Evolutionary conservation across 805 yeast genomes (phyloP).

Genomic region (Saturnispora zaruensis): DNA sequence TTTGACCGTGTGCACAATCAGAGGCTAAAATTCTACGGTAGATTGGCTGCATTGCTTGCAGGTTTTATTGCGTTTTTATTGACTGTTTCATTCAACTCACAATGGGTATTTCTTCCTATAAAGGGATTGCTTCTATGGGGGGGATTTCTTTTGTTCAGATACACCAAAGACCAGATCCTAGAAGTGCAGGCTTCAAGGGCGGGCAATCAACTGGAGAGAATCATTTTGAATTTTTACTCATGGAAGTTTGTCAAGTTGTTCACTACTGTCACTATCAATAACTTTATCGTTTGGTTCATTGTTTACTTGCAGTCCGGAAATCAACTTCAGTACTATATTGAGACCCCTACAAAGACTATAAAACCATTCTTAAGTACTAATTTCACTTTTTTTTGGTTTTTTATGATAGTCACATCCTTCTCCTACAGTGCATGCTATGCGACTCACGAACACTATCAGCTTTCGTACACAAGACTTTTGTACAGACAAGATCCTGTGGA

Average conservation of each 20-base stretch:
- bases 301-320: conserved; percentile 18
- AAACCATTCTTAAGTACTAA: conserved; percentile 36
- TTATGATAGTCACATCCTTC: conserved; percentile 32
- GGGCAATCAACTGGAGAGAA: conserved; percentile 21
- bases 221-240: conserved; percentile 20
- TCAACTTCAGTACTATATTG: conserved; percentile 22
- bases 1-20: conserved; percentile 17
- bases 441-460: conserved; percentile 45
- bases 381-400: conserved; percentile 43
- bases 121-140: conserved; percentile 23
- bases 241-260: conserved; percentile 18
- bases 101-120: conserved; percentile 18
- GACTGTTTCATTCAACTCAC: conserved; percentile 19
- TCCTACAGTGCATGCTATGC: conserved; percentile 44
- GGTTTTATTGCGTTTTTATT: conserved; percentile 16
- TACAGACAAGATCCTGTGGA: conserved; percentile 34
- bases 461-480: conserved; percentile 38
- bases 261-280: conserved; percentile 18
- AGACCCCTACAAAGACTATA: conserved; percentile 31
- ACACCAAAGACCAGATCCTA: conserved; percentile 23
- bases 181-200: conserved; percentile 21
- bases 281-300: conserved; percentile 15
- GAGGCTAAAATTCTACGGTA: conserved; percentile 24
- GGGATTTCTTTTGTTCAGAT: conserved; percentile 23
- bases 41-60: conserved; percentile 21